These are phyloP conservation scores for Pleurotus pulmonarius DNA, from an alignment of 768 basidiomycete genomes.

Conservation along the genomic window DNA sequence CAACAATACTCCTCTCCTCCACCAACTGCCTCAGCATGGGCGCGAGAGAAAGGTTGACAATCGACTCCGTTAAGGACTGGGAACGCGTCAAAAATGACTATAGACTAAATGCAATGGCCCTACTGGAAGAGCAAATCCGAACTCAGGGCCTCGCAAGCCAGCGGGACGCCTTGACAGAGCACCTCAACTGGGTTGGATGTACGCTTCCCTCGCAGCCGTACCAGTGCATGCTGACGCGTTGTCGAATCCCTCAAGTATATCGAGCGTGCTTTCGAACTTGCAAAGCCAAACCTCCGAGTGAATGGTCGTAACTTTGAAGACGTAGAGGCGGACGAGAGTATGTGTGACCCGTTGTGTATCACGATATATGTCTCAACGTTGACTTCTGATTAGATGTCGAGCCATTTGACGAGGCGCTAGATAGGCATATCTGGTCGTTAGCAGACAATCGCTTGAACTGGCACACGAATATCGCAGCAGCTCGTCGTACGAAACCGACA, in stretches of 20 bases:
- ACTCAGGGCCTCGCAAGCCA: slow-evolving; percentile 35
- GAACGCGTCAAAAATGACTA: slow-evolving; percentile 54
- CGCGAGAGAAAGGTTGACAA: slow-evolving; percentile 40
- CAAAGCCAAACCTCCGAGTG: slow-evolving; percentile 70
- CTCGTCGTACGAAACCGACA: slow-evolving; percentile 58
- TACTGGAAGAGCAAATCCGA: slow-evolving; percentile 44
- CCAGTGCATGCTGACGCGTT: slow-evolving; percentile 4
- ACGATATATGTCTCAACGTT: not conserved
- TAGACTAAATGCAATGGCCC: slow-evolving; percentile 36
- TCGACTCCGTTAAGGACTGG: slow-evolving; percentile 70
- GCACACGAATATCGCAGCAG: slow-evolving; percentile 68
- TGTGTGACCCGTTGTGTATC: slow-evolving; percentile 2
- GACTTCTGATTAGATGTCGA: slow-evolving; percentile 51
- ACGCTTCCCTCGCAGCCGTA: not conserved
- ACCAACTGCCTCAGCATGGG: slow-evolving; percentile 25
- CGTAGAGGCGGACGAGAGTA: slow-evolving; percentile 54
- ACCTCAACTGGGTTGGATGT: slow-evolving; percentile 45
- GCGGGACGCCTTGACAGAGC: slow-evolving; percentile 42
- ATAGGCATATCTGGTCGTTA: slow-evolving; percentile 77
- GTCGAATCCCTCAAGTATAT: slow-evolving; percentile 42
- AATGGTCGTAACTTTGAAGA: slow-evolving; percentile 77
- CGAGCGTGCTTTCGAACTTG: slow-evolving; percentile 56
- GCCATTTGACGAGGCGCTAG: slow-evolving; percentile 83
- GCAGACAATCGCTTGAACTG: slow-evolving; percentile 71
- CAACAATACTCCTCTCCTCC: too few species aligned